Evolutionary conservation across 2,329 filamentous ascomycete genomes (phyloP).

Genomic region (Exophiala sideris): DNA sequence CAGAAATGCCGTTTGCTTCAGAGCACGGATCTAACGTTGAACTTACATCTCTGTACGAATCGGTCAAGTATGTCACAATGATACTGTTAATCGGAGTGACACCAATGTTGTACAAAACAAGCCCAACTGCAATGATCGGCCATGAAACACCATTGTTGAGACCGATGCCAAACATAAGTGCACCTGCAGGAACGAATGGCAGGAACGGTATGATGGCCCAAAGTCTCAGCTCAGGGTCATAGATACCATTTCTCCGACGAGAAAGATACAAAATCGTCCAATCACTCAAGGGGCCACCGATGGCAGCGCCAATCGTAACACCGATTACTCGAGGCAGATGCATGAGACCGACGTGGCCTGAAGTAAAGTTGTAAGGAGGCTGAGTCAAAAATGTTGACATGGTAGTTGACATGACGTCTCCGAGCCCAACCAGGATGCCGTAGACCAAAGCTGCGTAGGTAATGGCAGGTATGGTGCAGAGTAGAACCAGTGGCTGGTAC

Average conservation of each 20-base stretch:
- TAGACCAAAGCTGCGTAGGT: slow-evolving; percentile 40
- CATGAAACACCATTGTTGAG: slow-evolving; percentile 30
- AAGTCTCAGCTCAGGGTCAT: slow-evolving; percentile 50
- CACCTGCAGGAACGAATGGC: slow-evolving; percentile 32
- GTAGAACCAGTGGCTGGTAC: slow-evolving; percentile 32
- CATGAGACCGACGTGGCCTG: slow-evolving; percentile 32
- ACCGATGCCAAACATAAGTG: slow-evolving; percentile 42
- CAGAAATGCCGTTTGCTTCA: too few relatives aligned
- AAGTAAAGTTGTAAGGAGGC: slow-evolving; percentile 32
- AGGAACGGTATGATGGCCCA: slow-evolving; percentile 30
- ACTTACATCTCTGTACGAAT: slow-evolving; percentile 31
- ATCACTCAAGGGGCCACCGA: slow-evolving; percentile 39
- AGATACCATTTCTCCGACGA: slow-evolving; percentile 43
- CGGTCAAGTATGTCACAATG: slow-evolving; percentile 31
- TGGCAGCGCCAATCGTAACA: slow-evolving; percentile 38
- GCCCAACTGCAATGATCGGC: slow-evolving; percentile 29
- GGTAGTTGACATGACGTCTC: too few relatives aligned
- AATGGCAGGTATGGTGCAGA: slow-evolving; percentile 31
- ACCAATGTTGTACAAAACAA: slow-evolving; percentile 21
- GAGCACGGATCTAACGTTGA: too few relatives aligned
- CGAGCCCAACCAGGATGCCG: slow-evolving; percentile 35
- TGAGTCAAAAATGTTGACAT: slow-evolving; percentile 33
- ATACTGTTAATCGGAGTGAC: slow-evolving; percentile 15
- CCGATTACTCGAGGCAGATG: slow-evolving; percentile 37
- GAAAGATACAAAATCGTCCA: slow-evolving; percentile 39